Base-by-base conservation (phyloP, 352 stramenopile species). In the Pythium biforme region DNA sequence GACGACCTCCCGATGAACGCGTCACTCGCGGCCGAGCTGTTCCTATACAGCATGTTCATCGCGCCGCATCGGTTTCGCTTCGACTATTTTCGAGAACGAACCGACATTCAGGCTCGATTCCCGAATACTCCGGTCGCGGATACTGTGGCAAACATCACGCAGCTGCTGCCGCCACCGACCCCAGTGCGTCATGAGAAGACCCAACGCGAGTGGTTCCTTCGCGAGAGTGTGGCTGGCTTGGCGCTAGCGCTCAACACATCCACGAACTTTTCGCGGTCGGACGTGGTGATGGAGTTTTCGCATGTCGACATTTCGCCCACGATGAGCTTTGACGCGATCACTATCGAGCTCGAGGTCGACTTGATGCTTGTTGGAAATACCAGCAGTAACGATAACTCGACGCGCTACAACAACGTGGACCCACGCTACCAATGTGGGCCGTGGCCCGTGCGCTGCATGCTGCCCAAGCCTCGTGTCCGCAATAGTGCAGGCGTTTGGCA, bases 1-100 rank as follows among this genome's bases (percentile, higher is more conserved):
- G 26, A 31, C 17, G 47, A 54, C 0, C 22, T 66, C 26, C 59
- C 59, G n/a, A 66, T 66, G 59, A 66, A 66, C 49, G 50, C 50
- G 4, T 59, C 59, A 12, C 43, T 43, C 2, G 59, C 59, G 3
- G 39, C 49, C 10, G 50, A 66, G 23, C 40, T 66, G 11, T 41
- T 66, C n/a, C 22, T 66, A 12, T 49, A 66, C 31, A 43, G 2
- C 0, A 33, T 64, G 47, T n/a, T 22, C 4, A 12, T 40, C 12
- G 8, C 25, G 15, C 47, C 25, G 2, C 10, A 14, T 4, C 22
- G 25, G 4, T 54, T 54, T 22, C 25, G 15, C 3, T 54, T 26
- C 14, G 14, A 25, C 19, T 47, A 12, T n/a, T n/a, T n/a, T n/a
- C 40, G 19, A 3, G 7, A 25, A 47, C 17, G 25, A 6, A 22